Evolutionary conservation across 1,284 basidiomycete species (phyloP), one percentile per base, ranked within the genome.

Genomic region (Moesziomyces sp.): DNA sequence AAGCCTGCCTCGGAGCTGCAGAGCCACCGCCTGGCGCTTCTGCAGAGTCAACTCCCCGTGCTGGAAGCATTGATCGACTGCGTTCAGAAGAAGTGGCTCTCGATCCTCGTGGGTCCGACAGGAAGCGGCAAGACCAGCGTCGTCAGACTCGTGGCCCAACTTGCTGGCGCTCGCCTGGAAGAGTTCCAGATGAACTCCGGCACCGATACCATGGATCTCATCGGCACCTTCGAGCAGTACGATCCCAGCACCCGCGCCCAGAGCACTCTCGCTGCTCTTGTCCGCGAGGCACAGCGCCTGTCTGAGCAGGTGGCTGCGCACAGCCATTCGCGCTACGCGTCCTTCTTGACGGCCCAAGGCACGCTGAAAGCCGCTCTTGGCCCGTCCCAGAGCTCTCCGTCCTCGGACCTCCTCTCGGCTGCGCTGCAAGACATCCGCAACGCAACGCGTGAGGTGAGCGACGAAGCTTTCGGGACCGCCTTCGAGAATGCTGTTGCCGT

Each of bases 201-300:
- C 8, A 94, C 93, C 18, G 97, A 99, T 83, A 93, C 94, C 1
- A 91, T 91, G 81, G 97, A 99, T 84, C 91, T 99, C 40, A 86
- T 99, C 43, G 97, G 97, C 49, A 92, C 93, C 75, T 99, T 98
- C 80, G 97, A 99, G 85, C 97, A 99, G 85, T 89, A 79, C 49
- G 83, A 85, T 52, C 78, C 81, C 9, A 69, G 42, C 23, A 52
- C 61, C 19, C 52, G 58, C 19, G 52, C 66, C 11, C 54, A 61
- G 13, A 40, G 58, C 8, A 46, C 45, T 2, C 26, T 77, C 8
- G 40, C 38, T 23, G n/a, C 47, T 6, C 52, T 74, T 34, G 49
- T 61, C 26, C 46, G 60, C 38, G 58, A 63, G 47, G 46, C 66
- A 47, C 59, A 63, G 10, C 52, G 59, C 19, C 44, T 45, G 23